Evolutionary conservation across 2,329 filamentous ascomycete genomes (phyloP), one percentile per base, ranked within the genome.

Genomic region (Arthroderma sp.): DNA sequence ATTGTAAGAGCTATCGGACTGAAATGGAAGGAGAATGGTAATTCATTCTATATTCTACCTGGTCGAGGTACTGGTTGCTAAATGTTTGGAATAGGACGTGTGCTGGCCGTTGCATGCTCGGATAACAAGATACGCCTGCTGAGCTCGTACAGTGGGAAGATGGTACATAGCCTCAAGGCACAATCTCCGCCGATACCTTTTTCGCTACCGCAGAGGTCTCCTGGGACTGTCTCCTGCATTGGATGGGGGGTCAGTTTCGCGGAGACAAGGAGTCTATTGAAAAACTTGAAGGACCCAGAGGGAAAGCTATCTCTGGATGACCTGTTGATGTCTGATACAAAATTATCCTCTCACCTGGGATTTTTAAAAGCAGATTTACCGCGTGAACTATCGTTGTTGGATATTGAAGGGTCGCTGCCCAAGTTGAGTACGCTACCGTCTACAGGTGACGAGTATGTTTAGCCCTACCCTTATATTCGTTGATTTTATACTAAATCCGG

Each of bases 71-170:
- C 37, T 54, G n/a, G 33, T 41, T 35, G 33, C 33, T 38, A 39
- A 54, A 8, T 54, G 28, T 4, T 11, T 21, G 23, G 52, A n/a
- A 38, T 41, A 72, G 69, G 70, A 23, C 85, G 88, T 61, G 83
- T 88, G 43, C 79, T 96, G 56, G 89, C 89, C 13, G 82, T 93
- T 13, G 88, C 84, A 49, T 95, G 88, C 83, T 88, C 81, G 63
- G 88, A 95, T 74, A 87, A 87, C 28, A 81, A 81, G 5, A 81
- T 93, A 19, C 83, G 88, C 58, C 74, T 95, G 37, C 80, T 91
- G 68, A 87, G 86, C 60, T 74, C 89, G 21, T 89, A 93, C 69
- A 91, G 83, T 64, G 87, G 84, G 69, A 95, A 91, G 71, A 81
- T 86, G 11, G 83, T 90, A 19, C 86, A 93, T 68, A 82, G 86